Base-by-base conservation (phyloP, 345 rosid species). In the Limnanthes douglasii region DNA sequence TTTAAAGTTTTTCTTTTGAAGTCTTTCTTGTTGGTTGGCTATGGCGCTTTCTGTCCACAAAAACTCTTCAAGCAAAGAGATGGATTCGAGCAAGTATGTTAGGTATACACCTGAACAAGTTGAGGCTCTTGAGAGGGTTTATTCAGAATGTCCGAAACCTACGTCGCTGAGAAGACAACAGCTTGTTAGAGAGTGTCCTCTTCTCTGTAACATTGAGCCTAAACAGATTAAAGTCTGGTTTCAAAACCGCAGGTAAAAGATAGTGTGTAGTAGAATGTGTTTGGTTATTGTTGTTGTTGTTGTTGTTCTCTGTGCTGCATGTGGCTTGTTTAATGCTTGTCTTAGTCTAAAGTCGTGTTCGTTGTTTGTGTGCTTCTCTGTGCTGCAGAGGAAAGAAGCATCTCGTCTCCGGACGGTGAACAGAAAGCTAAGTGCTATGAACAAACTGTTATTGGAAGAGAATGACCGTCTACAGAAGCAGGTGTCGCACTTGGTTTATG, bases 381-480 rank as follows among this genome's bases (percentile, higher is more conserved):
- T n/a, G n/a, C n/a, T 83, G 70, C 97, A 88, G 69, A 72, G 95
- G 54, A 88, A 83, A 60, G 97, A 88, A 66, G 65, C 95, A 18
- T 82, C 79, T 15, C 86, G 90, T 12, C 95, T 88, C 34, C 93
- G 76, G 49, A 71, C 81, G 0, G 97, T 88, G 34, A 88, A 88
- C 56, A 62, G 81, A 50, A 88, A 88, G 70, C 76, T 88, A 41
- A 40, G 53, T 60, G 90, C 97, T 15, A 79, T 88, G 95, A 88
- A 88, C 57, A 88, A 88, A 59, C 70, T 88, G 56, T 55, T 88
- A 62, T 79, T 88, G 95, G 97, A 88, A 68, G 97, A 88, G 74
- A 88, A 88, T 56, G 97, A 88, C 46, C 76, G 97, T 22, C 42
- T 88, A 45, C 97, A 88, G 73, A 88, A 88, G 73, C 97, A 88